Evolutionary conservation across 495 filamentous ascomycete genomes (phyloP), one percentile per base, ranked within the genome.

Genomic region (Letharia lupina): DNA sequence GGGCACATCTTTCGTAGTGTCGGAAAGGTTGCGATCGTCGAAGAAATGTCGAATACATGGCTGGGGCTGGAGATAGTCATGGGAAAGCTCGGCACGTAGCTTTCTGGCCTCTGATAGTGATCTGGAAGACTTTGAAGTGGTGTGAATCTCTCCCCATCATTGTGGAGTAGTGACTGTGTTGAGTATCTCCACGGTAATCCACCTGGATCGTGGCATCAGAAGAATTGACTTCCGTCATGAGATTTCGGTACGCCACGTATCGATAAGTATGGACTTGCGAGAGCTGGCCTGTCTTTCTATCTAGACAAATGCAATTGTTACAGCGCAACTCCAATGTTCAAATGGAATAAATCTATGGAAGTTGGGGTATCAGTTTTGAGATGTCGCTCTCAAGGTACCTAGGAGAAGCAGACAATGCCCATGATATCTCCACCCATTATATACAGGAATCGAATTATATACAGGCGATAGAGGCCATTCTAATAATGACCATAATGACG

Each of bases 401-500:
- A 54, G 23, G 8, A 20, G 28, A 56, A 31, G 2, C 15, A 12
- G 7, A 57, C 10, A 37, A 33, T 16, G 54, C 54, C 54, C 16
- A 0, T 9, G 54, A 20, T 39, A 20, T 37, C 6, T 60, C 11
- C 10, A 37, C 11, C 9, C 16, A 18, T 39, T 61, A 61, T 52
- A 12, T 37, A 61, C 45, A 52, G 23, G n/a, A 41, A 54, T 18
- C 10, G 45, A 37, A 18, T 23, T 66, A 56, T 66, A 44, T 66
- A 66, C 64, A 66, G 31, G 28, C 9, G 4, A 61, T 6, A 35
- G 37, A 16, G 15, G 37, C 42, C 42, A 33, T 41, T 15, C 56
- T 23, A 28, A 11, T 39, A n/a, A 39, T 44, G 33, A 65, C 42
- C 12, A n/a, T 15, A 28, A 28, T 28, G 58, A 37, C 35, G 20